phyloP scores from a whole-genome alignment of 2,329 filamentous ascomycete genomes.

The Anisogramma anomala region DNA sequence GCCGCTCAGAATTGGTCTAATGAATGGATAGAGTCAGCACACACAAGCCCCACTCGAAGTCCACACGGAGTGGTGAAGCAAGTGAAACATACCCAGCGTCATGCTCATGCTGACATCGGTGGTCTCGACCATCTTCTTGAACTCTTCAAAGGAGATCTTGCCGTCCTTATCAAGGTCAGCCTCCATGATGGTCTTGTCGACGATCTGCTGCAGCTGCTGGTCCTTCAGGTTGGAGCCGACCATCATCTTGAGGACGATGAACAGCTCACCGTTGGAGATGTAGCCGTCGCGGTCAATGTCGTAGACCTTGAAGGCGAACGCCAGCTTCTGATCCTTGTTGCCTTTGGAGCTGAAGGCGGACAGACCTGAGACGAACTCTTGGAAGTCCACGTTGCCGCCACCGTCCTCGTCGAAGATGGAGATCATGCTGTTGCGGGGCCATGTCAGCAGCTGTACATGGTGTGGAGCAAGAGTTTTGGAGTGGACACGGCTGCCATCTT shows the following conservation, averaged over 20 bases:
- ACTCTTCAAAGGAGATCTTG: conserved; percentile 98
- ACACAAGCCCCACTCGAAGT: no score
- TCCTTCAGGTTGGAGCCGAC: conserved; percentile 98
- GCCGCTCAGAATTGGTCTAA: conserved; percentile 4
- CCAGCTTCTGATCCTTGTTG: conserved; percentile 97
- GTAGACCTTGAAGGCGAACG: conserved; percentile 98
- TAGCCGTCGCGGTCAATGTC: conserved; percentile 98
- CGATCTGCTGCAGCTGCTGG: conserved; percentile 96
- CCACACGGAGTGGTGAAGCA: not conserved
- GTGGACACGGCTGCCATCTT: not conserved
- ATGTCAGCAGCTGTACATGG: not conserved
- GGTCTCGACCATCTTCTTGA: conserved; percentile 96
- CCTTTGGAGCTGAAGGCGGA: conserved; percentile 95
- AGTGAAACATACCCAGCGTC: conserved; percentile 48
- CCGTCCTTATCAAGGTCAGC: conserved; percentile 91
- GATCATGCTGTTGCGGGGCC: conserved; percentile 61
- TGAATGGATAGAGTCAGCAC: not conserved
- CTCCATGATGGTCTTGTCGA: conserved; percentile 99
- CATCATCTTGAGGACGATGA: conserved; percentile 99
- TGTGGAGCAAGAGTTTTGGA: not conserved
- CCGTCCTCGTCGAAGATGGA: conserved; percentile 99
- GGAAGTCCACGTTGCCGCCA: conserved; percentile 94
- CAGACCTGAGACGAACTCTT: conserved; percentile 93
- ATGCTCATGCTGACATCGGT: conserved; percentile 70
- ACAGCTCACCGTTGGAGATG: conserved; percentile 97